phyloP scores from a whole-genome alignment of 2,329 filamentous ascomycete species.

The Geoglossum cookeanum region DNA sequence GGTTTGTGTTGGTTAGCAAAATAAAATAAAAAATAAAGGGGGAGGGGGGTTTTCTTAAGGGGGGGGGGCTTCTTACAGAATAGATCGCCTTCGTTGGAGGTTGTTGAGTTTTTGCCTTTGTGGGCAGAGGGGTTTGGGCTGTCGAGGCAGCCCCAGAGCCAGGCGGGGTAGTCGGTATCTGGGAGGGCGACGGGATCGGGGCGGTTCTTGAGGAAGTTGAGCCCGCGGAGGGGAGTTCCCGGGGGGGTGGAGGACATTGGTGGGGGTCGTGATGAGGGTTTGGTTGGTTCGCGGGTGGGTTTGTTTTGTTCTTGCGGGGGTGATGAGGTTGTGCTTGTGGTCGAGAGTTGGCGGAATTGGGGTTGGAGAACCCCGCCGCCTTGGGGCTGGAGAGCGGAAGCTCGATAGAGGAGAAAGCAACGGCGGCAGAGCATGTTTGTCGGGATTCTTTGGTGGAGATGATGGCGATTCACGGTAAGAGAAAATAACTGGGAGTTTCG shows the following conservation, averaged over 20 bases:
- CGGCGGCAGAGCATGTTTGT: too few relatives aligned
- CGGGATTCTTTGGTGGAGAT: too few relatives aligned
- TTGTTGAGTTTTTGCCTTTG: slow-evolving; percentile 31
- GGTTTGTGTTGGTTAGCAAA: not conserved
- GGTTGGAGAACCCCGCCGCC: too few relatives aligned
- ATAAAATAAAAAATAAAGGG: slow-evolving; percentile 20
- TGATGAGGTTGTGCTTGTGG: too few relatives aligned
- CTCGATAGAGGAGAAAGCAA: too few relatives aligned
- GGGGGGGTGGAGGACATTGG: slow-evolving; percentile 31
- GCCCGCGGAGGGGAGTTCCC: slow-evolving; percentile 50
- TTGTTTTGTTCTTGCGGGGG: too few relatives aligned
- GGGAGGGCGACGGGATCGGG: slow-evolving; percentile 53
- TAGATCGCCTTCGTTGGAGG: slow-evolving; percentile 28
- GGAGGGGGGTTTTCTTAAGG: slow-evolving; percentile 43
- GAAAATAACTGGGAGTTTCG: too few relatives aligned
- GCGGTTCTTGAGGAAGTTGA: slow-evolving; percentile 60
- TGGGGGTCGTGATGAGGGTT: too few relatives aligned
- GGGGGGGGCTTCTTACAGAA: slow-evolving; percentile 27
- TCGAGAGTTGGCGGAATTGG: too few relatives aligned
- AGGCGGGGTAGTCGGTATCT: slow-evolving; percentile 60
- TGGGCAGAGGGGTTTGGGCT: slow-evolving; percentile 14
- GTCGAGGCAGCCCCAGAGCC: slow-evolving; percentile 59
- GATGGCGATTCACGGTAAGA: too few relatives aligned
- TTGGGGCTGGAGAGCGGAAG: too few relatives aligned
- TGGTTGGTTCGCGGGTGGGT: too few relatives aligned